Evolutionary conservation across 352 stramenopile species (phyloP).

Genomic region (Globisporangium barbulae): DNA sequence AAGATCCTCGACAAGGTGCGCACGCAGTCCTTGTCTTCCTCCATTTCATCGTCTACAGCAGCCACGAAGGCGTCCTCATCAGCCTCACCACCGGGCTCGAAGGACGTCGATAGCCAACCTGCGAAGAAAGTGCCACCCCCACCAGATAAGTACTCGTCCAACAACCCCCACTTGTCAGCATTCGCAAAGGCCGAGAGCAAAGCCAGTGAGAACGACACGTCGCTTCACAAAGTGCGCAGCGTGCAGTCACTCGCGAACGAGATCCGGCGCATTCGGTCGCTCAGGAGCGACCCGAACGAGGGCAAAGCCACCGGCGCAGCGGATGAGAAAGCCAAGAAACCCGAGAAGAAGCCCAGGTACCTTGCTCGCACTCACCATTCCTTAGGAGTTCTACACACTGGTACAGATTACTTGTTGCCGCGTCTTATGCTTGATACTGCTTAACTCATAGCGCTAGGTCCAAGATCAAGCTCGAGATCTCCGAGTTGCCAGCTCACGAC

Average conservation of each 20-base stretch:
- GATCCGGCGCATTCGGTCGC: constrained; percentile 69
- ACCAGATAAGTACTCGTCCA: constrained; percentile 36
- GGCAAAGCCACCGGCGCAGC: constrained; percentile 10
- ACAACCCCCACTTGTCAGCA: background rate
- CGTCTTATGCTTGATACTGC: too few species aligned
- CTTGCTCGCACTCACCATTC: background rate
- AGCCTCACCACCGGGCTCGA: background rate
- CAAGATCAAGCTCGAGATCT: constrained; percentile 79
- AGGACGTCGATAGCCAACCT: constrained; percentile 20
- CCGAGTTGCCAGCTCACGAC: constrained; percentile 35
- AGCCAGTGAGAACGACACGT: constrained; percentile 17
- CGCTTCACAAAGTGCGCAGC: constrained; percentile 63
- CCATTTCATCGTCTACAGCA: constrained; percentile 9
- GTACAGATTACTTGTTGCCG: background rate
- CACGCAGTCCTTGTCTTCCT: constrained; percentile 12
- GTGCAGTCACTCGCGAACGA: constrained; percentile 81
- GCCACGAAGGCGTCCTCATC: background rate
- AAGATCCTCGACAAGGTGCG: constrained; percentile 49
- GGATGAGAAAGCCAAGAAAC: constrained; percentile 36
- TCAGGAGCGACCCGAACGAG: constrained; percentile 33
- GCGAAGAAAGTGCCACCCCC: constrained; percentile 46
- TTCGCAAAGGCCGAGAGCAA: constrained; percentile 41
- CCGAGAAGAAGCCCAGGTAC: constrained; percentile 53
- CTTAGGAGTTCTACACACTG: background rate
- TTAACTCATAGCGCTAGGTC: constrained; percentile 26